These are phyloP conservation scores for Fusarium tuaranense DNA, from an alignment of 2,329 filamentous ascomycete genomes.

Conservation along the genomic window DNA sequence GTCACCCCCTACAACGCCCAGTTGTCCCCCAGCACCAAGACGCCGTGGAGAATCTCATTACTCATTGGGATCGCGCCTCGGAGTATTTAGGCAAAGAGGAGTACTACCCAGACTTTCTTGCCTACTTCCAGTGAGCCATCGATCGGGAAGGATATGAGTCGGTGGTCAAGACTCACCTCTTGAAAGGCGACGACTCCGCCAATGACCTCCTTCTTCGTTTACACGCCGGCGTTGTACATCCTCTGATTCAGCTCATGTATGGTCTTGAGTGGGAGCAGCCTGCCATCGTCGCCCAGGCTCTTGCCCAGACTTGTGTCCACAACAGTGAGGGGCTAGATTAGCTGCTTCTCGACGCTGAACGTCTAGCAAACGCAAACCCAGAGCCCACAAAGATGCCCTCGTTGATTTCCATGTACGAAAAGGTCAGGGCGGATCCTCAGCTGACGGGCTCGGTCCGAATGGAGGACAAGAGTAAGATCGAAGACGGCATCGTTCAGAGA, in stretches of 20 bases:
- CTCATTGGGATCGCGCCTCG: background rate
- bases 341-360: background rate
- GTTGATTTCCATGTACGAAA: background rate
- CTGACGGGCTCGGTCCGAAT: background rate
- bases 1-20: background rate
- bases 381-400: background rate
- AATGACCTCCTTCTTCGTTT: background rate
- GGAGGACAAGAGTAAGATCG: background rate
- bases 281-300: background rate
- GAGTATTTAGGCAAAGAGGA: background rate
- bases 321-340: background rate
- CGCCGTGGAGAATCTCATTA: background rate
- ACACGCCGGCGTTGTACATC: background rate
- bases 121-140: background rate
- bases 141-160: background rate
- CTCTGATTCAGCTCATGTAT: background rate
- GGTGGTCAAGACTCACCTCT: background rate
- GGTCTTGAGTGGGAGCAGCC: background rate
- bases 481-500: background rate
- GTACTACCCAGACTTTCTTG: background rate
- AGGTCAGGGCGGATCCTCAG: background rate
- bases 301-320: background rate
- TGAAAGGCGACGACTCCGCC: background rate
- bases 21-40: background rate
- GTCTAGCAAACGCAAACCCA: background rate